Conservation (phyloP, 1,284 basidiomycete species). For the Phenoliferia sp. region DNA sequence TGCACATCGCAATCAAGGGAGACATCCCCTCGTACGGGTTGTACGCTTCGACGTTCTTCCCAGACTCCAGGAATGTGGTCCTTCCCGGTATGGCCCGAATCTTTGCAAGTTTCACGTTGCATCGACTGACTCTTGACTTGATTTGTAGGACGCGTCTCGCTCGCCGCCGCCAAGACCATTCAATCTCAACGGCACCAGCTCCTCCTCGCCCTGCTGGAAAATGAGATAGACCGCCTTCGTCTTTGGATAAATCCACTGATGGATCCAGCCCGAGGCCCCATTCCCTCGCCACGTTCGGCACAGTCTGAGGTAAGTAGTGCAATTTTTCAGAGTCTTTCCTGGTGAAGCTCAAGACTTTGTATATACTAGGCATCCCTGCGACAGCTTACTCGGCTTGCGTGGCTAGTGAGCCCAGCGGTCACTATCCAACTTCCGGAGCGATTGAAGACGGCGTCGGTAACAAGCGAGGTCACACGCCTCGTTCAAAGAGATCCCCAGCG, state of each 20-base stretch:
- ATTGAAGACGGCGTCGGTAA: conserved; percentile 62
- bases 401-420: conserved; percentile 77
- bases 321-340: too few species aligned
- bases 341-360: conserved; percentile 63
- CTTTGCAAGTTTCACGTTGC: conserved; percentile 5
- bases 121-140: background rate
- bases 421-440: conserved; percentile 79
- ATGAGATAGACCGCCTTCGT: conserved; percentile 75
- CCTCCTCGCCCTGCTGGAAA: conserved; percentile 77
- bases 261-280: conserved; percentile 62
- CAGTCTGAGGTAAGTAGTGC: conserved; percentile 26
- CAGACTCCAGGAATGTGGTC: background rate
- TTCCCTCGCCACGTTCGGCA: conserved; percentile 44
- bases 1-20: conserved; percentile 19
- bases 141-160: conserved; percentile 28
- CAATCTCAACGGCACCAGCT: conserved; percentile 65
- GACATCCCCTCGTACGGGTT: conserved; percentile 29
- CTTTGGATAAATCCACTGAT: conserved; percentile 90
- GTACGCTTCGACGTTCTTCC: background rate
- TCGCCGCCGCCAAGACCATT: conserved; percentile 38
- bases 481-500: conserved; percentile 68
- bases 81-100: too few species aligned
- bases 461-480: conserved; percentile 66
- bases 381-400: conserved; percentile 63
- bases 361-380: conserved; percentile 54